A percentile compares a stretch with the other conserved stretches of the same genome.
phyloP scores from a whole-genome alignment of 768 basidiomycete species.

The Pseudohyphozyma bogoriensis region DNA sequence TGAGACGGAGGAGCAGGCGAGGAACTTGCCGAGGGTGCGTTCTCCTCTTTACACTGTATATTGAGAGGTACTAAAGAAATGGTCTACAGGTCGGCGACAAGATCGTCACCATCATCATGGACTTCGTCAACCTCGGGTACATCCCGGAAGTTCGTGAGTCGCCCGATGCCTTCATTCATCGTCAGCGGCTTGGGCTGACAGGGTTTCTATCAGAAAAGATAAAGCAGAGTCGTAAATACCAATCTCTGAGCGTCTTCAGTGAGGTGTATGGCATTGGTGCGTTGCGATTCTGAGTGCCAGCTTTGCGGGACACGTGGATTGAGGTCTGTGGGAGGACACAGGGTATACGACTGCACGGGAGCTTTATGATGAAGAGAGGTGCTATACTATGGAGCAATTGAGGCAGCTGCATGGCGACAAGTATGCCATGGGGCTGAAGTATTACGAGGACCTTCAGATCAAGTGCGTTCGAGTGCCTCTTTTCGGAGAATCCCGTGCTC shows the following conservation, averaged over 20 bases:
- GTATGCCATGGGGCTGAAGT: conserved; percentile 14
- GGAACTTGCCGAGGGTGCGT: conserved; percentile 7
- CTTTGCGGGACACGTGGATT: too few relatives aligned
- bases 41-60: too few relatives aligned
- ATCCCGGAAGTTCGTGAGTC: conserved; percentile 10
- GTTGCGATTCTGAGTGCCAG: too few relatives aligned
- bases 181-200: neutral
- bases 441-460: conserved; percentile 21
- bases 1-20: conserved; percentile 6
- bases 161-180: too few relatives aligned
- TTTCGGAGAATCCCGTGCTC: too few relatives aligned
- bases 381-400: conserved; percentile 10
- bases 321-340: too few relatives aligned
- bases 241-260: conserved; percentile 4
- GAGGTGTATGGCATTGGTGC: conserved; percentile 7
- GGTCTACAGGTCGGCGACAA: conserved; percentile 24
- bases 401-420: conserved; percentile 7
- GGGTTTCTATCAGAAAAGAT: neutral
- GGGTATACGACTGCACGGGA: conserved; percentile 13
- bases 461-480: neutral
- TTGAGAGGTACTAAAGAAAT: too few relatives aligned
- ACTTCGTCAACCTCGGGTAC: conserved; percentile 9
- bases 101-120: conserved; percentile 11
- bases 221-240: neutral
- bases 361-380: conserved; percentile 16